Evolutionary conservation across 2,329 filamentous ascomycete species (phyloP), one percentile per base, ranked within the genome.

Genomic region (Pseudogymnoascus sp.): DNA sequence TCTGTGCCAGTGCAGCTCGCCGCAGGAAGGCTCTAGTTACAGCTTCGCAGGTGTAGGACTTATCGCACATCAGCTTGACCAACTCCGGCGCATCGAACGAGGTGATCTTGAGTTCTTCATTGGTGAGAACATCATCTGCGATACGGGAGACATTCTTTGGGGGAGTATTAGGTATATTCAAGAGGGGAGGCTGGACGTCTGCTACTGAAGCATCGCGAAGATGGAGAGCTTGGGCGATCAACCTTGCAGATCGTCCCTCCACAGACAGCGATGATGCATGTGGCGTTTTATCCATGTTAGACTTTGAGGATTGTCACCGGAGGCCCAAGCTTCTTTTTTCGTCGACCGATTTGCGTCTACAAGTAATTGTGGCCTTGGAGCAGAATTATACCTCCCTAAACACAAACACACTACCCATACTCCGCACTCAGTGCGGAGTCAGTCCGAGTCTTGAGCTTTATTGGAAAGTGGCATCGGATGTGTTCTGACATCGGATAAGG

Each of bases 1-100:
- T 62, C 61, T 67, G 66, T 14, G 63, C 64, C 30, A 67, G 23
- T 12, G 64, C 66, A 4, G 66, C 66, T 19, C 66, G 49, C 19
- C 66, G 52, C 25, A 67, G 39, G 28, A 67, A 67, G 8, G 66
- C 66, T 41, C 60, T 62, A 8, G 64, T 65, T 36, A 67, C 64
- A 5, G 60, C 23, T 45, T 66, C 64, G 30, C 66, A 66, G 12
- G 52, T 61, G 38, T 33, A 64, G 2, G 35, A 38, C 59, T 64
- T 66, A 1, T 63, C 62, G 12, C 58, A 38, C 14, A 66, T 65
- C 14, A 42, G 61, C 19, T 49, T 5, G 5, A 67, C 33, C 19
- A 67, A 19, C 22, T 65, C 64, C 1, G 61, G 61, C 0, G 61
- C 63, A 63, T 67, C 64, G 6, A 58, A 64, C 30, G 45, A 55